A percentile compares a stretch with the other conserved stretches of the same genome.
These are phyloP conservation scores for Pichia ethanolica DNA, from an alignment of 805 yeast species.

Conservation along the genomic window DNA sequence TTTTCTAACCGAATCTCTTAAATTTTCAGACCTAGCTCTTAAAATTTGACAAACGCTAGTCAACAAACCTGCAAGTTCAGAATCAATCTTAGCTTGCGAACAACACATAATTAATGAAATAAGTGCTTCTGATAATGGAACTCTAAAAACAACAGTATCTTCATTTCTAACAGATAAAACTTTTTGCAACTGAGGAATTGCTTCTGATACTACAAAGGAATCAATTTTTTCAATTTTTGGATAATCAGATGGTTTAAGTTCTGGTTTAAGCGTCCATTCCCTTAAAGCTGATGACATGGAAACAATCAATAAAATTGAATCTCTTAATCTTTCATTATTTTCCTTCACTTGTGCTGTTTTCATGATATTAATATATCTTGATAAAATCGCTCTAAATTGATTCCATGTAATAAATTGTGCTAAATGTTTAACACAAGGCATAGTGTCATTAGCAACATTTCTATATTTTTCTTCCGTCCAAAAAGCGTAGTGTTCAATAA, in stretches of 20 bases:
- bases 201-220: slow-evolving; percentile 43
- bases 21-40: slow-evolving; percentile 76
- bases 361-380: slow-evolving; percentile 46
- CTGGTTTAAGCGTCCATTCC: slow-evolving; percentile 11
- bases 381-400: slow-evolving; percentile 69
- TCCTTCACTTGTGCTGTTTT: slow-evolving; percentile 16
- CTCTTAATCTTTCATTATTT: slow-evolving; percentile 41
- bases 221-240: slow-evolving; percentile 34
- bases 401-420: slow-evolving; percentile 60
- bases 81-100: slow-evolving; percentile 44
- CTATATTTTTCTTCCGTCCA: slow-evolving; percentile 51
- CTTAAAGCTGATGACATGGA: slow-evolving; percentile 42
- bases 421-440: slow-evolving; percentile 53
- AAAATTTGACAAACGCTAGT: slow-evolving; percentile 85
- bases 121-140: slow-evolving; percentile 76
- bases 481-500: slow-evolving; percentile 72
- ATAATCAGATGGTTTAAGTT: slow-evolving; percentile 26
- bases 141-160: slow-evolving; percentile 66
- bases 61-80: slow-evolving; percentile 71
- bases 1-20: slow-evolving; percentile 80
- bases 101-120: slow-evolving; percentile 60
- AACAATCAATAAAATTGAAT: slow-evolving; percentile 51
- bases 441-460: slow-evolving; percentile 59
- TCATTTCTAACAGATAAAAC: slow-evolving; percentile 62
- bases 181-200: slow-evolving; percentile 56